Evolutionary conservation across 805 yeast genomes (phyloP).

Genomic region (Priceomyces haplophilus): DNA sequence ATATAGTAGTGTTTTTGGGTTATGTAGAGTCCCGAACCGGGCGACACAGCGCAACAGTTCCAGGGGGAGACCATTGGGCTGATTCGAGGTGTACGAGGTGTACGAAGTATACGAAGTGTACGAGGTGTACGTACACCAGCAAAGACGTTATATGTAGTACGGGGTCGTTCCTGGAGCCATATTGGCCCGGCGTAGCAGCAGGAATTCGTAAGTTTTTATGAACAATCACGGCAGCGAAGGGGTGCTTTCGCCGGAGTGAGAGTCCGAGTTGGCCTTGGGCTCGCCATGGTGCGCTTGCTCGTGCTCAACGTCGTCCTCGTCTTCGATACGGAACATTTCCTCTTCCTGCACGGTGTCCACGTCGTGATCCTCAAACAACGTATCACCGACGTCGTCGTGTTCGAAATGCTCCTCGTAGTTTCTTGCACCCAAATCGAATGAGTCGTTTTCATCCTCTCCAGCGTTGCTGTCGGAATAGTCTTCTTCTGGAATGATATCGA

Average conservation of each 20-base stretch:
- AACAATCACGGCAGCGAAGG: background rate
- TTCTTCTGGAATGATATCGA: slow-evolving; percentile 73
- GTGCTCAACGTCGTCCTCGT: slow-evolving; percentile 27
- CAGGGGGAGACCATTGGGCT: too few relatives aligned
- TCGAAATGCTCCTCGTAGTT: slow-evolving; percentile 12
- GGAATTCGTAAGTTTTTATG: too few relatives aligned
- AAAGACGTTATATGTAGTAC: too few relatives aligned
- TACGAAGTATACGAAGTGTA: too few relatives aligned
- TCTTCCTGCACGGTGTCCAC: slow-evolving; percentile 36
- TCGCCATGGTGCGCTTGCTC: background rate
- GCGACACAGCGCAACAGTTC: too few relatives aligned
- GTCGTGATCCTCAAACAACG: slow-evolving; percentile 40
- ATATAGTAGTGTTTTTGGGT: too few relatives aligned
- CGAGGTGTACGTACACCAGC: too few relatives aligned
- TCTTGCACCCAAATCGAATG: slow-evolving; percentile 32
- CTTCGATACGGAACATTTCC: slow-evolving; percentile 40
- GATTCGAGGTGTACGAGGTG: too few relatives aligned
- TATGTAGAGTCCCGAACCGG: too few relatives aligned
- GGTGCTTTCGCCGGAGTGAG: background rate
- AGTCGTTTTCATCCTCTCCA: slow-evolving; percentile 20
- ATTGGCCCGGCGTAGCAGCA: too few relatives aligned
- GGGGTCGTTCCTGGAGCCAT: too few relatives aligned
- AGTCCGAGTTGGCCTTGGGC: background rate
- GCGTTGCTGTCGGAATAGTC: slow-evolving; percentile 41
- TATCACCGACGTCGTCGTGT: slow-evolving; percentile 36